phyloP scores from a whole-genome alignment of 75 land plant species.

The Chamaecyparis obtusa region DNA sequence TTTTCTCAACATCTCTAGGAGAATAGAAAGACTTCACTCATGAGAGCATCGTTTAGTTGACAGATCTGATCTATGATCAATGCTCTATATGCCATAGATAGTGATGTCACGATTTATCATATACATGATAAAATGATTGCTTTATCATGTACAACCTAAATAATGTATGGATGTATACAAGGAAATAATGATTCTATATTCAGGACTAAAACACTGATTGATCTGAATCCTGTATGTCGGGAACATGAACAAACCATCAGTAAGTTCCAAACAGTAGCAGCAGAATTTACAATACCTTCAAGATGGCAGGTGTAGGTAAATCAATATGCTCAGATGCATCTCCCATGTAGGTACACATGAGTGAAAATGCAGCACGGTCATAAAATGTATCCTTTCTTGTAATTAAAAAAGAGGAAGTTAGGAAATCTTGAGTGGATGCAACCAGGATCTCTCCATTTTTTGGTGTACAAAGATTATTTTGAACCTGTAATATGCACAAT shows the following conservation, averaged over 20 bases:
- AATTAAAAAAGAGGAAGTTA: conserved; percentile 89
- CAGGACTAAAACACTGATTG: neutral
- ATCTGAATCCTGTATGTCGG: neutral
- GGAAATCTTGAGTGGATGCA: conserved; percentile 96
- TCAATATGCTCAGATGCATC: conserved; percentile 85
- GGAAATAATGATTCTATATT: neutral
- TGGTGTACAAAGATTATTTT: conserved; percentile 95
- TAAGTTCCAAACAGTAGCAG: neutral
- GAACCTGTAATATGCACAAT: conserved; percentile 50
- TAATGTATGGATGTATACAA: neutral
- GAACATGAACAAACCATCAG: neutral
- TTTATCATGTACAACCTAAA: too few species aligned
- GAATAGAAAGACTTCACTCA: neutral
- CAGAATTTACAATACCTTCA: conserved; percentile 54
- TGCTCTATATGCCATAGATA: too few species aligned
- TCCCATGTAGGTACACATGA: conserved; percentile 93
- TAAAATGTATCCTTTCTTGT: conserved; percentile 97
- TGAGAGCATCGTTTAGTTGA: neutral
- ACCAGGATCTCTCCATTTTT: conserved; percentile 97
- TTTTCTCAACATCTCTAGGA: neutral
- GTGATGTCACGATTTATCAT: too few species aligned
- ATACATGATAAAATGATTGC: too few species aligned
- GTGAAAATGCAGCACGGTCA: conserved; percentile 85
- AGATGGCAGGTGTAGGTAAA: conserved; percentile 86
- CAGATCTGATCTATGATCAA: too few species aligned